Conservation (phyloP, 2,329 filamentous ascomycete genomes). For the Myriosclerotinia curreyana region DNA sequence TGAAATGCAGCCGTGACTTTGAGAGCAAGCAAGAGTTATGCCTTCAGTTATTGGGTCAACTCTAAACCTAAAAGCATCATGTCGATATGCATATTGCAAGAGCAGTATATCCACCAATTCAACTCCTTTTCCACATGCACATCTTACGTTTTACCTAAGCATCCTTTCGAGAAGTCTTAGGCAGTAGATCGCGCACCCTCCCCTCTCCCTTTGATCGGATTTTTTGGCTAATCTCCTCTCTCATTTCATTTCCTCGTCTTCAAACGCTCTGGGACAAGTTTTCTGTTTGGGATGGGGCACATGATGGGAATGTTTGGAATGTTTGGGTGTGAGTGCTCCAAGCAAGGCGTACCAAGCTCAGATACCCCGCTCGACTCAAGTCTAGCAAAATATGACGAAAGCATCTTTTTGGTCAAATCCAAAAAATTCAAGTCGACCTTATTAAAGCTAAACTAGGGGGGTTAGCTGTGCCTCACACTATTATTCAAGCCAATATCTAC, state of each 20-base stretch:
- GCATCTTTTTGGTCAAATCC: background rate
- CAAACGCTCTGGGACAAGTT: no score
- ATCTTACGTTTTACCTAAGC: background rate
- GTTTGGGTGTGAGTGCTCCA: background rate
- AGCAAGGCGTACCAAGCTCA: background rate
- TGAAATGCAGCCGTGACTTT: background rate
- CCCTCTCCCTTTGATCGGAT: no score
- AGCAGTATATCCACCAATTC: constrained; percentile 1
- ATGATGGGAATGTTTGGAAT: no score
- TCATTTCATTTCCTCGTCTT: background rate
- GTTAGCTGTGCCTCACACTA: background rate
- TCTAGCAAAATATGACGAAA: background rate
- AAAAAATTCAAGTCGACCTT: background rate
- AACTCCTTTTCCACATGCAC: background rate
- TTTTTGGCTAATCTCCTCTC: no score
- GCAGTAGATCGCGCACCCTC: background rate
- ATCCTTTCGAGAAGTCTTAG: background rate
- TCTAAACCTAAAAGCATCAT: background rate
- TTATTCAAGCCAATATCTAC: background rate
- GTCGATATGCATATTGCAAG: background rate
- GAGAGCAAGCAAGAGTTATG: background rate
- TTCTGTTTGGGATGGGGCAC: no score
- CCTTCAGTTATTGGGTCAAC: background rate
- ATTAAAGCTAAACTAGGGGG: background rate
- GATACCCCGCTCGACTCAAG: background rate